Evolutionary conservation across 352 stramenopile species (phyloP).

Genomic region (Thraustochytrium aureum): DNA sequence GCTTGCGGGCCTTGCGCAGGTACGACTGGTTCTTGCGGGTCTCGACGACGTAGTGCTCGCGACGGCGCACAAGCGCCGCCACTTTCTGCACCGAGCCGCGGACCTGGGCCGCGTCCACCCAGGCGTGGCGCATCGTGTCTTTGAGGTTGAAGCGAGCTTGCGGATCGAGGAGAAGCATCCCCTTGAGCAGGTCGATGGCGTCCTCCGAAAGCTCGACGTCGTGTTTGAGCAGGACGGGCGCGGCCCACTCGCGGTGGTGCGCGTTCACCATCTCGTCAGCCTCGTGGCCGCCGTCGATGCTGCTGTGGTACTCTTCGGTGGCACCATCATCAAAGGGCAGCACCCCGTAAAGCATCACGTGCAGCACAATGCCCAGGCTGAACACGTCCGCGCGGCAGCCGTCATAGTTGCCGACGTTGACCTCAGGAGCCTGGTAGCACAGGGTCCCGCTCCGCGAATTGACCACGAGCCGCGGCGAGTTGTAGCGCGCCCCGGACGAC

Average conservation of each 20-base stretch:
- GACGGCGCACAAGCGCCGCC: slow-evolving; percentile 33
- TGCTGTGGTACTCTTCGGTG: slow-evolving; percentile 1
- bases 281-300: background rate
- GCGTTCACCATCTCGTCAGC: background rate
- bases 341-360: slow-evolving; percentile 51
- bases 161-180: slow-evolving; percentile 26
- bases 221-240: slow-evolving; percentile 30
- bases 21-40: slow-evolving; percentile 45
- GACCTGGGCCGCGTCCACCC: slow-evolving; percentile 36
- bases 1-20: slow-evolving; percentile 40
- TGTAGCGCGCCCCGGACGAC: background rate
- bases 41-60: slow-evolving; percentile 46
- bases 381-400: slow-evolving; percentile 41
- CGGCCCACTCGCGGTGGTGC: background rate
- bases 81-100: slow-evolving; percentile 44
- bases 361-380: slow-evolving; percentile 43
- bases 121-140: slow-evolving; percentile 43
- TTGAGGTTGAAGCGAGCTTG: slow-evolving; percentile 36
- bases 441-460: slow-evolving; percentile 28
- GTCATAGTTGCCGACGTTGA: slow-evolving; percentile 22
- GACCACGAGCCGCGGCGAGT: slow-evolving; percentile 31
- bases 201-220: slow-evolving; percentile 25
- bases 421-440: slow-evolving; percentile 49
- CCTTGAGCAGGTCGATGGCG: slow-evolving; percentile 13
- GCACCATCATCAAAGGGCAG: slow-evolving; percentile 30